Base-by-base conservation (phyloP, 352 stramenopile species). In the Phytopythium litorale region DNA sequence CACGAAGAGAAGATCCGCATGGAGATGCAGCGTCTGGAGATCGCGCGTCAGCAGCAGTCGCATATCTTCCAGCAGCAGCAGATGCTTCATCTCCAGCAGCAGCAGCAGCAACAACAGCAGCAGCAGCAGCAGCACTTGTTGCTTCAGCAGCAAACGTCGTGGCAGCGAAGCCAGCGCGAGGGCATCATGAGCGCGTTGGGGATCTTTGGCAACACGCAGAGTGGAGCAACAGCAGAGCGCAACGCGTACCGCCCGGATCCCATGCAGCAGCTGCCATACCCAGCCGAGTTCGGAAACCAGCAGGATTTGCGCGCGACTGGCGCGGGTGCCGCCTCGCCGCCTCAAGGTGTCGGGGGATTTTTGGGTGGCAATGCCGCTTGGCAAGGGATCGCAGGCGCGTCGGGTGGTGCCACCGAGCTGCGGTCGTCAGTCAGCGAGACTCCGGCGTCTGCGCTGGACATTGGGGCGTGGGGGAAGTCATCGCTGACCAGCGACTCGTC, bases 1-100 rank as follows among this genome's bases (percentile, higher is more conserved):
- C 80, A 88, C 46, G 78, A 91, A 63, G 79, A 92, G 63, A 88
- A 94, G 59, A 89, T 92, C 48, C 81, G 82, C 7, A 73, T 92
- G 57, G 84, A 95, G 58, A 92, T 93, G 83, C 82, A 92, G 64
- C 68, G 82, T 15, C 59, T 95, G 50, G 82, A 93, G 61, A 71
- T 91, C 12, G 81, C 75, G 28, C 79, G 81, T 49, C 79, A 91
- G 56, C 84, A 91, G 32, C 79, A 89, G 48, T 76, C 69, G 30
- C 79, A 87, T 33, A 56, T 86, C 49, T 84, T 74, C 56, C 77
- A 87, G 49, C 74, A 83, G 48, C 78, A 87, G 38, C 75, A 81
- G 42, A 65, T 72, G 21, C 71, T 78, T n/a, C 69, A 75, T n/a
- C 67, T 69, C 19, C 68, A 76, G 15, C 68, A 76, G 37, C 65